Evolutionary conservation across 768 basidiomycete genomes (phyloP), one percentile per base, ranked within the genome.

Genomic region (Russula lepida): DNA sequence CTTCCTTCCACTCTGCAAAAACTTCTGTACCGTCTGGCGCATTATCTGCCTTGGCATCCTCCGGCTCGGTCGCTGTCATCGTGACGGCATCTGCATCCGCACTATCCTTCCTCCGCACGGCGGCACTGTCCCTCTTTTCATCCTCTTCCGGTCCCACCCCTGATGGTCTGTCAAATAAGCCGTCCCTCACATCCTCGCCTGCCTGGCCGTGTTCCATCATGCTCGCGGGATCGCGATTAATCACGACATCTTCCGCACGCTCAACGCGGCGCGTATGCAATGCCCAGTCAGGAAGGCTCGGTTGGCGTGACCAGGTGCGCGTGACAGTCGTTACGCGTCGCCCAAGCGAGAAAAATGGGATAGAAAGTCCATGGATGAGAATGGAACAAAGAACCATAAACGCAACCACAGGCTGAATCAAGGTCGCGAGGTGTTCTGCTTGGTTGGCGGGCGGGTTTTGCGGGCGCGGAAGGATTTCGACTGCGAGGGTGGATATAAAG

Each of bases 371-470:
- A 68, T 92, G 91, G 19, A 89, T 83, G 19, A 88, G 79, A 63
- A 98, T 90, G 0, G 92, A 95, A 67, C 84, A 86, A 8, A 99
- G 79, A 4, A 99, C 97, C 84, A 98, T 85, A 73, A 97, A 98
- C 1, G 89, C 86, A 12, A 93, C 89, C 66, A 99, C 91, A 0
- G 97, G 97, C 70, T 95, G 89, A 58, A 98, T 94, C 5, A 84
- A 77, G 13, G 84, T 77, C 1, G 83, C 79, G 17, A 99, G 77
- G 15, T 86, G 71, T 57, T 88, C 81, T 9, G 82, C 75, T 70
- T 89, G 85, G 19, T 76, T 76, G 33, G 75, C 74, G 0, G 85
- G 81, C 6, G 82, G 77, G 25, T 67, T 68, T 47, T 71, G 66
- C 0, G 78, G 74, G 2, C 68, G 67, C 2, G 82, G 81, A 17